These are phyloP conservation scores for Boletus rubescentipes DNA, from an alignment of 768 basidiomycete species.

Conservation along the genomic window DNA sequence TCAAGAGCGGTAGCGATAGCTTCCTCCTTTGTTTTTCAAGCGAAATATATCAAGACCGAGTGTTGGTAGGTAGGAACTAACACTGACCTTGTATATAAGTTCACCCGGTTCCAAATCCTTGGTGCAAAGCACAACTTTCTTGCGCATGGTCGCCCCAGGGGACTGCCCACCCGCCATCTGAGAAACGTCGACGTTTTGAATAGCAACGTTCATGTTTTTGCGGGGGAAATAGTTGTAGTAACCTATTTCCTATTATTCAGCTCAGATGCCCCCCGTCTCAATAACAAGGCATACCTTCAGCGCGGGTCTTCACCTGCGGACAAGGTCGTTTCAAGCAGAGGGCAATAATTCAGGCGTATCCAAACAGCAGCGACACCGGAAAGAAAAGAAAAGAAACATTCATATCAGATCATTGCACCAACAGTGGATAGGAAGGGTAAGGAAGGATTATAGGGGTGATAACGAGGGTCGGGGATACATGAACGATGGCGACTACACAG, in stretches of 20 bases:
- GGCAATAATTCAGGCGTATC: slow-evolving; percentile 15
- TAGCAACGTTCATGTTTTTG: slow-evolving; percentile 64
- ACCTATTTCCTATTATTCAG: slow-evolving; percentile 43
- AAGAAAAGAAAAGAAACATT: slow-evolving; percentile 36
- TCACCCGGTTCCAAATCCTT: slow-evolving; percentile 73
- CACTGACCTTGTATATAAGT: slow-evolving; percentile 68
- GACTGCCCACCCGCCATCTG: slow-evolving; percentile 17
- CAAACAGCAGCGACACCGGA: slow-evolving; percentile 17
- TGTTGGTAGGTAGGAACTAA: background rate
- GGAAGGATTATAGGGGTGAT: slow-evolving; percentile 18
- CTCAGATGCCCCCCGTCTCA: slow-evolving; percentile 6
- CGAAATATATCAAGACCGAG: slow-evolving; percentile 3
- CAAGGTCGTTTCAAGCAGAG: slow-evolving; percentile 12
- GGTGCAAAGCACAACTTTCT: slow-evolving; percentile 58
- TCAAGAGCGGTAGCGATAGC: slow-evolving; percentile 74
- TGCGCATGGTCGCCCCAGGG: slow-evolving; percentile 29
- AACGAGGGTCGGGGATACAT: slow-evolving; percentile 23
- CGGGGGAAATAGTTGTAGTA: slow-evolving; percentile 81
- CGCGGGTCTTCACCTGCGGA: slow-evolving; percentile 59
- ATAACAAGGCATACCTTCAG: slow-evolving; percentile 66
- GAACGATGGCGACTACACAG: slow-evolving; percentile 30
- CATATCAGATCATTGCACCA: slow-evolving; percentile 59
- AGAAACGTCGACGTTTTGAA: slow-evolving; percentile 39
- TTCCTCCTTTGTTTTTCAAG: slow-evolving; percentile 53
- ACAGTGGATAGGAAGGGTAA: slow-evolving; percentile 21